Evolutionary conservation across 2,329 filamentous ascomycete species (phyloP), one percentile per base, ranked within the genome.

Genomic region (Fusarium cicatricum): DNA sequence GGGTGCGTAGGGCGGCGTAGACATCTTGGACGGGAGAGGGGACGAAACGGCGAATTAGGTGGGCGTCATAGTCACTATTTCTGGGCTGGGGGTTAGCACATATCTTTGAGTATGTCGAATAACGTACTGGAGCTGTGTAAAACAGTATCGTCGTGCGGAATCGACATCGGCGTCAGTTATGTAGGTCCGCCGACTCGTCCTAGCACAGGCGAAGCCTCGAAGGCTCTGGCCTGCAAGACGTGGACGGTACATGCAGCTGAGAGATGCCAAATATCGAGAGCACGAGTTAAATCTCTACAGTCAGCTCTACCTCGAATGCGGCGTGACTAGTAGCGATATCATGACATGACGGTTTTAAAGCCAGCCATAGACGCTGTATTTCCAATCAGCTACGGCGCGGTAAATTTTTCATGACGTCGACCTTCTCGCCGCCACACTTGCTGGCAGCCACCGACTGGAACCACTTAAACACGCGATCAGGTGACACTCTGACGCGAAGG

Each of bases 41-140:
- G 58, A 97, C 85, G 76, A 97, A 97, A 58, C 91, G 89, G 61
- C 91, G 88, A 55, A 97, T 86, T 31, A 95, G 84, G 72, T 92
- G 91, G 14, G 95, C 92, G 60, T 96, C 91, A 50, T 92, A 89
- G 75, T 99, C 95, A 75, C 92, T 92, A 73, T 89, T 89, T 73
- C 92, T 96, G 65, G 11, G 19, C 7, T 11, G 3, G 11, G 33
- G 11, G 33, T 68, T 50, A 70, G 61, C 15, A 32, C n/a, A 8
- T 5, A 5, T 12, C 11, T n/a, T 2, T 17, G 4, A 3, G 9
- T 2, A 6, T 1, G 8, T 9, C 1, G n/a, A 5, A 11, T 16
- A 21, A 58, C 72, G 23, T 72, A 83, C 80, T 79, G 76, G 34
- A 86, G 71, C 67, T 86, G 82, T 52, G 77, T 75, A 21, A 80